Conservation (phyloP, 2,329 filamentous ascomycete genomes). For the Penicillium crustosum region DNA sequence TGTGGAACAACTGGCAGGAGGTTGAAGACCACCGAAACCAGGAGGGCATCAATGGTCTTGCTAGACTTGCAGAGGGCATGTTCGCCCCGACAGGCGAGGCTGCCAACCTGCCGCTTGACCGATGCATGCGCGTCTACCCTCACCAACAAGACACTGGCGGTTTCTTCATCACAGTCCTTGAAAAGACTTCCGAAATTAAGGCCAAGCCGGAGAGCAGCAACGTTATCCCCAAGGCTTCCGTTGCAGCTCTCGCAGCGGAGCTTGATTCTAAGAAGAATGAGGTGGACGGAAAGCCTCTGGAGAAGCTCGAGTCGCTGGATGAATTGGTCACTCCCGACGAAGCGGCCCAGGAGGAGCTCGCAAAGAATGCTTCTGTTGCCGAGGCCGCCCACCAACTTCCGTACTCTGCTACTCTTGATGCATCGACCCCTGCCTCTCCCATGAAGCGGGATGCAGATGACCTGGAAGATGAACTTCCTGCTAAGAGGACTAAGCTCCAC, state of each 20-base stretch:
- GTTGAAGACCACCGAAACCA: slow-evolving; percentile 68
- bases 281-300: slow-evolving; percentile 26
- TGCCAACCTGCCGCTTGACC: slow-evolving; percentile 72
- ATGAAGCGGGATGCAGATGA: slow-evolving; percentile 38
- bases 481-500: slow-evolving; percentile 48
- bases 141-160: slow-evolving; percentile 95
- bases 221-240: slow-evolving; percentile 40
- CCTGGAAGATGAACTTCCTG: slow-evolving; percentile 38
- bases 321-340: slow-evolving; percentile 38
- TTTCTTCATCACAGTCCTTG: slow-evolving; percentile 94
- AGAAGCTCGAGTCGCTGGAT: slow-evolving; percentile 43
- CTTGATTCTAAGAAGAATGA: slow-evolving; percentile 38
- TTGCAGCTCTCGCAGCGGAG: slow-evolving; percentile 38
- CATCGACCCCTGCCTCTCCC: slow-evolving; percentile 21
- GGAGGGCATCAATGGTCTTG: slow-evolving; percentile 62
- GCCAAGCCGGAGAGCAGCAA: slow-evolving; percentile 65
- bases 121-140: slow-evolving; percentile 91
- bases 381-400: slow-evolving; percentile 35
- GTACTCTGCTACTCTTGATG: slow-evolving; percentile 34
- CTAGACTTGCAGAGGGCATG: slow-evolving; percentile 75
- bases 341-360: slow-evolving; percentile 29
- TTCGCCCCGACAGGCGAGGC: slow-evolving; percentile 66
- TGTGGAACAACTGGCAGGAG: slow-evolving; percentile 80
- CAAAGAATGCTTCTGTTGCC: slow-evolving; percentile 39
- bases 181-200: slow-evolving; percentile 86